Evolutionary conservation across 495 filamentous ascomycete species (phyloP).

Genomic region (Hyaloscypha variabilis): DNA sequence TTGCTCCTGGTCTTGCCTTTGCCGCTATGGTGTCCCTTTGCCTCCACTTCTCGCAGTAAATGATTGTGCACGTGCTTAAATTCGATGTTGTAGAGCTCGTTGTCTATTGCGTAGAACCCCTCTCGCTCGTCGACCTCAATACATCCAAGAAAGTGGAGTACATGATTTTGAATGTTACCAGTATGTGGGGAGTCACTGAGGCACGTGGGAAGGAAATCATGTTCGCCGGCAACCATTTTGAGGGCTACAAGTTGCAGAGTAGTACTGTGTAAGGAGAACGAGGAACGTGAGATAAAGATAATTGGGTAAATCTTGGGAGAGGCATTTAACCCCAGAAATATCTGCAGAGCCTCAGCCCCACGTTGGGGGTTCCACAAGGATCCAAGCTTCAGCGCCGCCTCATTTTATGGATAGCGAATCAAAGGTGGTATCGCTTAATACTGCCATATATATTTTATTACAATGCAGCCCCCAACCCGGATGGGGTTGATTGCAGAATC

Average conservation of each 20-base stretch:
- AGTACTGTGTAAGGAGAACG: not conserved
- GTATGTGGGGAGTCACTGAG: constrained; percentile 18
- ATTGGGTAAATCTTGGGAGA: not conserved
- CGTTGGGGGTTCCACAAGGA: not conserved
- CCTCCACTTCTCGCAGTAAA: not conserved
- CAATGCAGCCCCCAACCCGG: not conserved
- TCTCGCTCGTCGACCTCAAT: constrained; percentile 32
- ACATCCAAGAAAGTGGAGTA: constrained; percentile 39
- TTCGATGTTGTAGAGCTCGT: not conserved
- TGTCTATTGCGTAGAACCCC: constrained; percentile 22
- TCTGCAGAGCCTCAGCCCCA: not conserved
- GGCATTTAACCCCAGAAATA: not conserved
- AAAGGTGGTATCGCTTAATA: not conserved
- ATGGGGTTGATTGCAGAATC: not conserved
- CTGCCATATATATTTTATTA: not conserved
- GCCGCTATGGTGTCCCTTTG: not conserved
- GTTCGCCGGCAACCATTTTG: constrained; percentile 13
- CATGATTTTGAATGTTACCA: constrained; percentile 31
- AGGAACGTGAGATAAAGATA: not conserved
- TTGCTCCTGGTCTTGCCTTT: not conserved
- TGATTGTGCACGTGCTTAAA: not conserved
- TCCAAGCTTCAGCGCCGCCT: not conserved
- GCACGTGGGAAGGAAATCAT: constrained; percentile 2
- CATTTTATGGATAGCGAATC: not conserved
- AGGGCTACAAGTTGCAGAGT: not conserved